A percentile compares a stretch with the other conserved stretches of the same genome.
Conservation (phyloP, 2,329 filamentous ascomycete genomes). For the Cladosporium halotolerans region DNA sequence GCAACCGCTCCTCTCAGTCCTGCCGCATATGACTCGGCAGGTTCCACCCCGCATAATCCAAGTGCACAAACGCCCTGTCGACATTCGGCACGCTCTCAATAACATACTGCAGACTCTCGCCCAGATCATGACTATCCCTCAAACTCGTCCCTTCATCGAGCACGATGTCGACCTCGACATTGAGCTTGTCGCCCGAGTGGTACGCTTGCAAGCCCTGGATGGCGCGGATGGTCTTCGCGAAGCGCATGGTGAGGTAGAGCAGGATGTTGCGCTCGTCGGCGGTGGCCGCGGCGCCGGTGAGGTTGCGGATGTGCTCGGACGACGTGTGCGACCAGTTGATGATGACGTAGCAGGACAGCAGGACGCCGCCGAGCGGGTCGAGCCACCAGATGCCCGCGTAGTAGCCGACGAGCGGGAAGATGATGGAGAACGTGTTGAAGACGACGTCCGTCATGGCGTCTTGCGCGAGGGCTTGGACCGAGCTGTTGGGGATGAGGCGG, state of each 20-base stretch:
- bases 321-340: constrained; percentile 71
- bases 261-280: constrained; percentile 79
- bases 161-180: constrained; percentile 77
- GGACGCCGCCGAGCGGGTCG: constrained; percentile 69
- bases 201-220: constrained; percentile 83
- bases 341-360: constrained; percentile 74
- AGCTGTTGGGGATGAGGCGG: constrained; percentile 76
- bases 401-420: constrained; percentile 76
- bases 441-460: constrained; percentile 70
- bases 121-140: constrained; percentile 74
- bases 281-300: constrained; percentile 71
- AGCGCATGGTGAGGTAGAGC: constrained; percentile 88
- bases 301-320: constrained; percentile 69
- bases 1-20: constrained; percentile 4
- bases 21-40: constrained; percentile 47
- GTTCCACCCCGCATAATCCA: constrained; percentile 47
- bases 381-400: constrained; percentile 77
- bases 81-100: constrained; percentile 78
- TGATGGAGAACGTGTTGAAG: constrained; percentile 83
- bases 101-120: constrained; percentile 74
- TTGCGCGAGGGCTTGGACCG: constrained; percentile 70
- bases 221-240: constrained; percentile 77
- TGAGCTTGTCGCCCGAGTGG: constrained; percentile 78
- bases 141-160: constrained; percentile 69
- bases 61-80: constrained; percentile 48